Base-by-base conservation (phyloP, 306 rosid genomes). In the Cicer chorassanicum region DNA sequence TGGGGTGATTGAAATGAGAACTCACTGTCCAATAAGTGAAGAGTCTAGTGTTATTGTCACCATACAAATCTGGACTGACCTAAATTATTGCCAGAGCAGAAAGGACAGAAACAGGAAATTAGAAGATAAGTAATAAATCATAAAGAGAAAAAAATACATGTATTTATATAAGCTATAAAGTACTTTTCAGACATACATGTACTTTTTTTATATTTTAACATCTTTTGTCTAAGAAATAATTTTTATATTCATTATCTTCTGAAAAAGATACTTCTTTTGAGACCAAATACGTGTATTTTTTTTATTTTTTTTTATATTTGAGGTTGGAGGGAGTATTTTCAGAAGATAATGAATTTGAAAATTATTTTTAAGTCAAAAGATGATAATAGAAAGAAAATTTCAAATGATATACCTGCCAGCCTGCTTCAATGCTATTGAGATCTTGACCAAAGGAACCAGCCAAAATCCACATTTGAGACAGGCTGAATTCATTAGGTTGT, bases 21-120 rank as follows among this genome's bases (percentile, higher is more conserved):
- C 87, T 80, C 72, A 87, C 89, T 5, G 89, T 85, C 89, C 89
- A 87, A 80, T 87, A 87, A 41, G 84, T 87, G 76, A 84, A 87
- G 80, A 87, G 88, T 68, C 91, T 82, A 65, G 91, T 83, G 74
- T 80, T 74, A 40, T 82, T 84, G 64, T 87, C 87, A 67, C 88
- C 91, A 80, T 87, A 87, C 38, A 84, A 73, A 74, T 82, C 85
- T 46, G 88, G 88, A 59, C 84, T 84, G 63, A 87, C 88, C 91
- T 87, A 64, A 59, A 63, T 82, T 36, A n/a, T 79, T 54, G 24
- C 54, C 67, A 73, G 40, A 76, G 19, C 16, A 68, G 62, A 76
- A 45, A 51, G 68, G 72, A 36, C 29, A 64, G 59, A 74, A 82
- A 72, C 5, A 12, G 49, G 48, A 84, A 76, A 63, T 68, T 64